Evolutionary conservation across 2,329 filamentous ascomycete genomes (phyloP).

Genomic region (Trichophyton rubrum): DNA sequence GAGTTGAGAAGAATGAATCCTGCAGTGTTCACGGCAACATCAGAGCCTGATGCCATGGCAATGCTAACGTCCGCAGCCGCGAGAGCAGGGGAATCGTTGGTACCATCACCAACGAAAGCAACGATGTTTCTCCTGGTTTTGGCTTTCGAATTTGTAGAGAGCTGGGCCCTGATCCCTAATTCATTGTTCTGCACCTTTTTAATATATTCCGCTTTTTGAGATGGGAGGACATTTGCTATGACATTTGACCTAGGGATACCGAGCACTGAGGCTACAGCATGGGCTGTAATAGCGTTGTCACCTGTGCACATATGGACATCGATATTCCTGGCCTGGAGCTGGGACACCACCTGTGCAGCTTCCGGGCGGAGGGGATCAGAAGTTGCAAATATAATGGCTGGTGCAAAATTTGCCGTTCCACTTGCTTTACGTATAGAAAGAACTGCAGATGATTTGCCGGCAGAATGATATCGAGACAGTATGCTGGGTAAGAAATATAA

Average conservation of each 20-base stretch:
- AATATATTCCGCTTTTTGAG: constrained; percentile 53
- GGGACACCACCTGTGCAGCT: constrained; percentile 50
- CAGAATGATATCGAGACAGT: constrained; percentile 29
- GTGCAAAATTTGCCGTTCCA: constrained; percentile 20
- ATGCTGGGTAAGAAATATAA: constrained; percentile 24
- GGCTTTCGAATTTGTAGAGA: constrained; percentile 15
- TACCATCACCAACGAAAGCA: constrained; percentile 76
- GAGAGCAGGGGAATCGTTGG: constrained; percentile 74
- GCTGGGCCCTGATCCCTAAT: constrained; percentile 6
- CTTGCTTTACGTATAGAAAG: constrained; percentile 26
- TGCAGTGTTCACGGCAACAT: constrained; percentile 70
- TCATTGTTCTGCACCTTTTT: constrained; percentile 37
- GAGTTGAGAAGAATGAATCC: constrained; percentile 70
- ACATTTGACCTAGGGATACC: constrained; percentile 64
- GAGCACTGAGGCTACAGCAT: constrained; percentile 61
- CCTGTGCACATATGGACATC: constrained; percentile 88
- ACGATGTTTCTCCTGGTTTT: constrained; percentile 36
- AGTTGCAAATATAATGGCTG: constrained; percentile 59
- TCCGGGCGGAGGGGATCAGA: constrained; percentile 71
- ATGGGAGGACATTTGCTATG: constrained; percentile 75
- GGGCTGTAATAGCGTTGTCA: constrained; percentile 75
- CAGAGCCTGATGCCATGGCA: constrained; percentile 65
- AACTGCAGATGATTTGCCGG: constrained; percentile 35
- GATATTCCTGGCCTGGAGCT: constrained; percentile 53
- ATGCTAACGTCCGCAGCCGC: constrained; percentile 72